Conservation (phyloP, 2,329 filamentous ascomycete species). For the Aspergillus sp. region DNA sequence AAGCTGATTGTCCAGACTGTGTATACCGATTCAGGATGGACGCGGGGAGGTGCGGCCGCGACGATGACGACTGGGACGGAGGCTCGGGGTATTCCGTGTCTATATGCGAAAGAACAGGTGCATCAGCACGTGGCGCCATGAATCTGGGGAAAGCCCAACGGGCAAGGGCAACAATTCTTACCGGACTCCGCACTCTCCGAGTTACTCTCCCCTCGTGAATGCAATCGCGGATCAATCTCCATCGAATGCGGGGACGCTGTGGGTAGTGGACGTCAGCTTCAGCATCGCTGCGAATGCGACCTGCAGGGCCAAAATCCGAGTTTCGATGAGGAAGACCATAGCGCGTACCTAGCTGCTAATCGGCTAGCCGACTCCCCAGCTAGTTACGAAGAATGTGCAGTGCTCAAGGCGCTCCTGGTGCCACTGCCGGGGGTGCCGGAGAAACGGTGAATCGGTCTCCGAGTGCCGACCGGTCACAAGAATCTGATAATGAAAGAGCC, state of each 20-base stretch:
- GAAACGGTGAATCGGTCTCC: slow-evolving; percentile 3
- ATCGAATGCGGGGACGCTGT: slow-evolving; percentile 23
- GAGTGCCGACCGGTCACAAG: slow-evolving; percentile 4
- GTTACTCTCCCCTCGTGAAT: slow-evolving; percentile 18
- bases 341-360: not conserved
- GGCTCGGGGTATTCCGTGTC: slow-evolving; percentile 29
- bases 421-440: not conserved
- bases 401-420: slow-evolving; percentile 13
- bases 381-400: slow-evolving; percentile 12
- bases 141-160: not conserved
- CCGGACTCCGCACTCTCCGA: slow-evolving; percentile 10
- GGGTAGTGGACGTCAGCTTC: slow-evolving; percentile 10
- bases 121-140: slow-evolving; percentile 10
- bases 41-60: slow-evolving; percentile 15
- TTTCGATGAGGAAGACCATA: not conserved
- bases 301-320: not conserved
- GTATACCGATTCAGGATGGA: slow-evolving; percentile 13
- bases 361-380: not conserved
- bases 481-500: not conserved
- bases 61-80: slow-evolving; percentile 23
- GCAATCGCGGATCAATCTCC: slow-evolving; percentile 38
- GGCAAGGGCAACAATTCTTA: not conserved
- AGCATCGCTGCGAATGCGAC: not conserved
- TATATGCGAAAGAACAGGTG: slow-evolving; percentile 6
- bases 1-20: slow-evolving; percentile 9